phyloP scores from a whole-genome alignment of 768 basidiomycete genomes.

The Steccherinum ochraceum region DNA sequence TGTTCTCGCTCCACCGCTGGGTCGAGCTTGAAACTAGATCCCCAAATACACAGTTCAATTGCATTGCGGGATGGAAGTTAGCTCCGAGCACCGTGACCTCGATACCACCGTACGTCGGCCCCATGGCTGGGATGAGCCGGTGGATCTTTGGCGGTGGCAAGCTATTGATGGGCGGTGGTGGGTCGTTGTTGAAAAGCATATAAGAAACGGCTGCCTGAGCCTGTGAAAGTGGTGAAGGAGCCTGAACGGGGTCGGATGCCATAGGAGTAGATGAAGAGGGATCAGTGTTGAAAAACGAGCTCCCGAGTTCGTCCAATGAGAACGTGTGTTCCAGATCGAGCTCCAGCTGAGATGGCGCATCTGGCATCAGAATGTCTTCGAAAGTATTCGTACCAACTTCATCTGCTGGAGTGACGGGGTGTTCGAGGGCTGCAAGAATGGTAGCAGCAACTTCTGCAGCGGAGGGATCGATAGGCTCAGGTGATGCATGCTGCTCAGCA shows the following conservation, averaged over 20 bases:
- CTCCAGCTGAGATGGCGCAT: conserved; percentile 5
- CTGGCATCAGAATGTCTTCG: conserved; percentile 19
- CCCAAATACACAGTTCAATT: conserved; percentile 81
- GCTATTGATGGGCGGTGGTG: conserved; percentile 39
- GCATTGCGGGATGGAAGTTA: conserved; percentile 74
- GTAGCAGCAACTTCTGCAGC: conserved; percentile 3
- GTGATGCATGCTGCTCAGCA: conserved; percentile 3
- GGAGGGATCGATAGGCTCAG: conserved; percentile 8
- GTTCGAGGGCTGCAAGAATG: conserved; percentile 6
- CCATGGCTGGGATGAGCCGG: conserved; percentile 75
- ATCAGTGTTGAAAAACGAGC: background rate
- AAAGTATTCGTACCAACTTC: conserved; percentile 3
- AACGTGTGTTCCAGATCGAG: conserved; percentile 2
- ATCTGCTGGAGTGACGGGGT: conserved; percentile 3
- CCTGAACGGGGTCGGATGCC: background rate
- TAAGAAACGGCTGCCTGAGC: background rate
- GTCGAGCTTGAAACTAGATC: conserved; percentile 76
- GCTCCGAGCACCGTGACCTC: conserved; percentile 92
- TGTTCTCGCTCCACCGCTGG: conserved; percentile 88
- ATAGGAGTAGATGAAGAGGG: background rate
- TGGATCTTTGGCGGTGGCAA: conserved; percentile 70
- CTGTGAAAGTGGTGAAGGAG: background rate
- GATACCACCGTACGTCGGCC: conserved; percentile 88
- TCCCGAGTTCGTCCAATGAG: background rate
- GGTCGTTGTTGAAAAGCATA: conserved; percentile 46